Conservation (phyloP, 2,329 filamentous ascomycete genomes). For the Aspergillus udagawae region DNA sequence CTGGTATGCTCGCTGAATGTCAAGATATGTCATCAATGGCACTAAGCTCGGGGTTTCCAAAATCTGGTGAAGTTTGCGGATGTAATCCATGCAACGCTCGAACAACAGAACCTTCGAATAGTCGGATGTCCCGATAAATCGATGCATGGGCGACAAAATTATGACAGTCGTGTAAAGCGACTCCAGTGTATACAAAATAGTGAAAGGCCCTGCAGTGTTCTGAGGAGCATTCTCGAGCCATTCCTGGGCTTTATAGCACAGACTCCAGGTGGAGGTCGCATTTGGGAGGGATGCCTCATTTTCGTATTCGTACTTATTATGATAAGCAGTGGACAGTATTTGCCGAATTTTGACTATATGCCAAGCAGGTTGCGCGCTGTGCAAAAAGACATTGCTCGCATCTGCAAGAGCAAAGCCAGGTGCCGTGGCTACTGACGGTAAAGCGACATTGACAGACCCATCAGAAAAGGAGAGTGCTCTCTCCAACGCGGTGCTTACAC, state of each 20-base stretch:
- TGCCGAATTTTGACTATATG: slow-evolving; percentile 79
- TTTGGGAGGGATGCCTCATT: slow-evolving; percentile 65
- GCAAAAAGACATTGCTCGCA: slow-evolving; percentile 46
- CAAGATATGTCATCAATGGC: slow-evolving; percentile 78
- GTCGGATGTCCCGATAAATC: slow-evolving; percentile 65
- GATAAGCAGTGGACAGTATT: slow-evolving; percentile 85
- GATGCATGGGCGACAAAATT: slow-evolving; percentile 74
- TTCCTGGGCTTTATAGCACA: slow-evolving; percentile 57
- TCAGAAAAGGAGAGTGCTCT: slow-evolving; percentile 92
- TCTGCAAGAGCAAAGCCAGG: slow-evolving; percentile 44
- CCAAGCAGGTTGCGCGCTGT: slow-evolving; percentile 65
- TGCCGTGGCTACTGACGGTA: slow-evolving; percentile 54
- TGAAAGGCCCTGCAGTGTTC: slow-evolving; percentile 60
- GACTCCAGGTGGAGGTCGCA: slow-evolving; percentile 43
- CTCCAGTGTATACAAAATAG: slow-evolving; percentile 80
- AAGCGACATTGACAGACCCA: slow-evolving; percentile 75
- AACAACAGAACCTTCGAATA: slow-evolving; percentile 80
- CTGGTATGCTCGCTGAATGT: slow-evolving; percentile 79
- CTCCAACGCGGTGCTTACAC: slow-evolving; percentile 83
- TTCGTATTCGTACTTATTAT: slow-evolving; percentile 77
- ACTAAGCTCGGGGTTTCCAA: slow-evolving; percentile 56
- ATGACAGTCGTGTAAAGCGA: slow-evolving; percentile 88
- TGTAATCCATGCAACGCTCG: slow-evolving; percentile 79
- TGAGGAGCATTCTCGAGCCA: slow-evolving; percentile 77
- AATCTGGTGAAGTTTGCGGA: slow-evolving; percentile 67